These are phyloP conservation scores for Pyropia yezoensis DNA, from an alignment of 23 red algal species.

Conservation along the genomic window DNA sequence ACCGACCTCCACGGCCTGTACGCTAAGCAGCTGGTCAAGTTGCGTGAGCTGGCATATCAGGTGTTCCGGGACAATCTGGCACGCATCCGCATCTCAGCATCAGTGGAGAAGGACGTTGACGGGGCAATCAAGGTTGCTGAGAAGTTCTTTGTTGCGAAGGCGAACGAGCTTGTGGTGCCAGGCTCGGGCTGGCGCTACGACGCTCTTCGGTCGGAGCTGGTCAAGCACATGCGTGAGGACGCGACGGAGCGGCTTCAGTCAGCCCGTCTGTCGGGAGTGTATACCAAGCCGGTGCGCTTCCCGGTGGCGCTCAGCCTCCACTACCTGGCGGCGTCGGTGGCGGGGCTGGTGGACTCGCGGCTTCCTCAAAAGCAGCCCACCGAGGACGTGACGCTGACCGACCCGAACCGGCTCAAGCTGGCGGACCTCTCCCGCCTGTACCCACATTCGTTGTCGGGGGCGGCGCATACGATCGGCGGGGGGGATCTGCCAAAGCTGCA, in stretches of 20 bases:
- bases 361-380: no score
- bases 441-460: no score
- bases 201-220: constrained; percentile 66
- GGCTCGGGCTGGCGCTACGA: constrained; percentile 67
- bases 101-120: constrained; percentile 88
- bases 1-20: constrained; percentile 72
- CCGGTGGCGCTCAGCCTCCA: constrained; percentile 84
- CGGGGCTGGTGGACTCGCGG: no score
- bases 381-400: no score
- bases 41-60: constrained; percentile 86
- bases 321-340: constrained; percentile 12
- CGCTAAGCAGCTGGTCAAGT: constrained; percentile 67
- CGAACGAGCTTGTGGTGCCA: constrained; percentile 46
- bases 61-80: constrained; percentile 68
- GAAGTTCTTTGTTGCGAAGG: constrained; percentile 75
- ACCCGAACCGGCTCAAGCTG: no score
- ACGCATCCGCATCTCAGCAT: constrained; percentile 71
- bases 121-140: constrained; percentile 75
- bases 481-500: no score
- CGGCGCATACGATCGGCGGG: no score
- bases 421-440: no score
- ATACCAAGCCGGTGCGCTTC: constrained; percentile 61
- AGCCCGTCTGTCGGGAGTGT: constrained; percentile 85
- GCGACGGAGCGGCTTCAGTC: constrained; percentile 93
- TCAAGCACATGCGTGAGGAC: constrained; percentile 81